Base-by-base conservation (phyloP, 2,329 filamentous ascomycete species). In the Thyridium curvatum region DNA sequence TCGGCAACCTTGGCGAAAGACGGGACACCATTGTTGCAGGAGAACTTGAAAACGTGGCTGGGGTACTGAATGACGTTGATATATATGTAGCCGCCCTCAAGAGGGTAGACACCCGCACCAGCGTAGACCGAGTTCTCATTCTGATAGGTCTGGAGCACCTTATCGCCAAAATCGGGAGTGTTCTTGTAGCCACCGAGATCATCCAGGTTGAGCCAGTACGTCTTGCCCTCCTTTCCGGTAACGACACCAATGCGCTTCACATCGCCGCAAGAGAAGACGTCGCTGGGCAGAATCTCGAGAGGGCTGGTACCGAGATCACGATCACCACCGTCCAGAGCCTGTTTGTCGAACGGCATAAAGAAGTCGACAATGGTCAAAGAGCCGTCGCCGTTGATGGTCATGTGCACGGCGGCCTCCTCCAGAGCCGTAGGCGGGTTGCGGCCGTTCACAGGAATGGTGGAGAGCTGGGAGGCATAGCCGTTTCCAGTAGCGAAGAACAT, bases 1-100 rank as follows among this genome's bases (percentile, higher is more conserved):
- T 71, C 65, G 4, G 69, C 69, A 1, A 76, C 68, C 47, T 73
- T 71, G 16, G 71, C 67, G 37, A 80, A 78, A 3, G 65, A 63
- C 1, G 74, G 69, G 9, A 69, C 62, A 4, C 73, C 74, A 16
- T 58, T 56, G 43, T 64, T 58, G 50, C 72, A 77, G 3, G 68
- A 66, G 50, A 79, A 79, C 46, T 77, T 73, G 62, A 77, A 79
- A 14, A 76, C 71, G 36, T 72, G 65, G 0, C 72, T 72, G 12
- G 68, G 64, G 46, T 71, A 72, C 46, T 71, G 65, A 38, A 78
- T 75, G 5, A 77, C 60, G 40, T 64, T 68, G 49, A 70, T 64
- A 51, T 71, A 71, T 37, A 72, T 58, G 46, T 71, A 72, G 14
- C 68, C 68, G 12, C 65, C 67, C 30, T 64, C 64, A 1, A 64